These are phyloP conservation scores for Sarocladium brachiariae DNA, from an alignment of 2,329 filamentous ascomycete species.

Conservation along the genomic window DNA sequence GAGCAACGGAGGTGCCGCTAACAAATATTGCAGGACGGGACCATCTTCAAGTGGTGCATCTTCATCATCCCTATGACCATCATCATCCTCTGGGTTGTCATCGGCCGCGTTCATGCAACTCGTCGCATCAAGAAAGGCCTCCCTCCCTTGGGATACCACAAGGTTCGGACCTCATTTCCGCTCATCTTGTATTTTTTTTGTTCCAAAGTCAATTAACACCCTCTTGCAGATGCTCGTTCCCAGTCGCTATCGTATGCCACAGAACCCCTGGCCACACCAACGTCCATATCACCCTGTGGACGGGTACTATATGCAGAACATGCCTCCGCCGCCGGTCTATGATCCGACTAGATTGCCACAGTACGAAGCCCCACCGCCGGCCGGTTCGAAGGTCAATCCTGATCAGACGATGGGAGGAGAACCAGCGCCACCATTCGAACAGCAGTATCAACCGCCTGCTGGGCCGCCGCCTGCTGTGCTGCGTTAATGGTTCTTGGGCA, in stretches of 20 bases:
- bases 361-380: conserved; percentile 43
- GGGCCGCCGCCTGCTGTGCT: conserved; percentile 38
- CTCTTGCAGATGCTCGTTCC: conserved; percentile 45
- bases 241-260: conserved; percentile 25
- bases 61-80: conserved; percentile 54
- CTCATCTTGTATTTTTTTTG: neutral
- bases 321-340: conserved; percentile 51
- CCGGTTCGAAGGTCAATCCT: conserved; percentile 47
- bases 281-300: conserved; percentile 18
- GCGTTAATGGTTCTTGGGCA: no score
- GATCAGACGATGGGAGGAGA: conserved; percentile 32
- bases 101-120: conserved; percentile 65
- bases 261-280: conserved; percentile 17
- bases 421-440: conserved; percentile 15
- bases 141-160: conserved; percentile 62
- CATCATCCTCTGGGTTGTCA: conserved; percentile 55
- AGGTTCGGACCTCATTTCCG: conserved; percentile 37
- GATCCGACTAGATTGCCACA: conserved; percentile 50
- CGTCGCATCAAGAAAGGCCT: conserved; percentile 58
- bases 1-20: neutral
- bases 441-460: conserved; percentile 32
- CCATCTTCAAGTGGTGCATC: conserved; percentile 65
- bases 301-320: conserved; percentile 42
- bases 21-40: conserved; percentile 41
- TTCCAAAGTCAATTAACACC: neutral